Evolutionary conservation across 345 rosid species (phyloP).

Genomic region (Aquilaria sinensis): DNA sequence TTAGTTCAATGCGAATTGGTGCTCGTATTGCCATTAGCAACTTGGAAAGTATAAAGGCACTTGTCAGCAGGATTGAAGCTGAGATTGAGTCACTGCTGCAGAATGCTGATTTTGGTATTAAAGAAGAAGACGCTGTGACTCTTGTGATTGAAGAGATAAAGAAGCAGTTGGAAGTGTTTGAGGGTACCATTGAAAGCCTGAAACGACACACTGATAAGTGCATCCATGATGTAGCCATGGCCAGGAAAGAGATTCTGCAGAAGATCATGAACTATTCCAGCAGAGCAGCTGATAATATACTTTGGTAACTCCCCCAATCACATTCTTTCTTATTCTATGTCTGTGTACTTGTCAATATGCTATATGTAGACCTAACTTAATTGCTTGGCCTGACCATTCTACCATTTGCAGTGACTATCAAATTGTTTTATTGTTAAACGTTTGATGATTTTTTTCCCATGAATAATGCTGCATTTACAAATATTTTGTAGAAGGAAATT

Average conservation of each 20-base stretch:
- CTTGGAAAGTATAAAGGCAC: slow-evolving; percentile 57
- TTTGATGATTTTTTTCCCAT: too few species aligned
- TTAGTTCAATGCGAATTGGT: slow-evolving; percentile 37
- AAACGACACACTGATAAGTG: slow-evolving; percentile 55
- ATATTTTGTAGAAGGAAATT: too few species aligned
- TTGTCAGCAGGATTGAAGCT: slow-evolving; percentile 47
- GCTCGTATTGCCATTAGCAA: slow-evolving; percentile 51
- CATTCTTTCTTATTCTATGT: not conserved
- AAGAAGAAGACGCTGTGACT: slow-evolving; percentile 48
- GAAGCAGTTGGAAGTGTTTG: slow-evolving; percentile 56
- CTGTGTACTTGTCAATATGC: not conserved
- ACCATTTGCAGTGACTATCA: not conserved
- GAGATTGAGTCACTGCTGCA: slow-evolving; percentile 49
- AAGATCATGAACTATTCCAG: slow-evolving; percentile 46
- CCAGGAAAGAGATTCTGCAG: slow-evolving; percentile 64
- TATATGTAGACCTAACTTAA: too few species aligned
- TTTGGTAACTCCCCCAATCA: slow-evolving; percentile 15
- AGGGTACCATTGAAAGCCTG: slow-evolving; percentile 51
- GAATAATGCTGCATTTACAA: too few species aligned
- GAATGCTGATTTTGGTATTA: slow-evolving; percentile 43
- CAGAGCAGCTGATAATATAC: slow-evolving; percentile 22
- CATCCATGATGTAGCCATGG: slow-evolving; percentile 56
- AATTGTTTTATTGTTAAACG: not conserved
- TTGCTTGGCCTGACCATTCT: too few species aligned
- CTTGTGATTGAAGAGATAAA: slow-evolving; percentile 75